Base-by-base conservation (phyloP, 1,284 basidiomycete species). In the Lentinula novae-zelandiae region DNA sequence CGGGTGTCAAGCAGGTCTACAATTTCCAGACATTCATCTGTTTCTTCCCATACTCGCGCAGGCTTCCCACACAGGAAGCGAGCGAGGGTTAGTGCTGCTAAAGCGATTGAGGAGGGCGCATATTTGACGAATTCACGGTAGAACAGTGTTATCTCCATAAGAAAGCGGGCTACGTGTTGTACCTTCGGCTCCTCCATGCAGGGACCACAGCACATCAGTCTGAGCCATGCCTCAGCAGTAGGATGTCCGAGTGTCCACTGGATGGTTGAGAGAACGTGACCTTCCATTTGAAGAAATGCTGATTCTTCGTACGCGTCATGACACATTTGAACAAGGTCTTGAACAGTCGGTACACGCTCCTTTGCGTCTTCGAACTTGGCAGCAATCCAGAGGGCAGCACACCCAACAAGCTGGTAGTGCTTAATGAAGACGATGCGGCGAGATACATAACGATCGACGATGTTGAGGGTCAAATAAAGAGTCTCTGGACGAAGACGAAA, bases 361-460 rank as follows among this genome's bases (percentile, higher is more conserved):
- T 99, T 99, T 48, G 96, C 91, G 72, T 99, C 97, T 77, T 99
- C 97, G 70, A 97, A 99, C 78, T 99, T 99, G 69, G 97, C 93
- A 5, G 97, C 97, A 68, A 99, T 98, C 95, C 96, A 96, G 4
- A 99, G 83, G 20, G 97, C 95, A 12, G 96, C 94, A 70, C 97
- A 99, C 38, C 97, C 97, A 58, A 99, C 96, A 57, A 99, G 91
- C 73, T 99, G 97, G 74, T 98, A 99, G 77, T 99, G 97, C 76
- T 97, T 97, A 80, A 96, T 95, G 79, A 95, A 98, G 60, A 99
- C 97, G 67, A 99, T 92, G 51, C 97, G 93, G 68, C 96, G 95
- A 57, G 97, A 98, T 34, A 99, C 94, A 76, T 99, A 99, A 68
- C 97, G 95, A 76, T 99, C 97, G 73, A 99, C 90, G 72, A 99